Conservation (phyloP, 768 basidiomycete genomes). For the Mycena rosella region DNA sequence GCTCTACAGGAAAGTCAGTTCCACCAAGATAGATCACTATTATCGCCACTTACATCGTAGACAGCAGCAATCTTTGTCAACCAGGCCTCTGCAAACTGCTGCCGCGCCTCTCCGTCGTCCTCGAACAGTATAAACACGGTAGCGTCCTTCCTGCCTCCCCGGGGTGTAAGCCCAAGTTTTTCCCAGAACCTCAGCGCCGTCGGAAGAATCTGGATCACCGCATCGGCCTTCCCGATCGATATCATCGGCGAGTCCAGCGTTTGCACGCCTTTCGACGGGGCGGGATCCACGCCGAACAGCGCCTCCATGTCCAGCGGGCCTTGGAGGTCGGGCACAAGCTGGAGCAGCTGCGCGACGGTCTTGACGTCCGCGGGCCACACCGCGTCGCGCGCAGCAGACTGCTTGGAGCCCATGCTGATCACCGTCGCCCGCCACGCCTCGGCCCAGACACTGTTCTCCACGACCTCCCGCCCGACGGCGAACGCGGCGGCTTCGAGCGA, state of each 20-base stretch:
- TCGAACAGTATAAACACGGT: conserved; percentile 79
- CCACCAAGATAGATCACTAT: conserved; percentile 5
- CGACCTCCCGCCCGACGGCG: conserved; percentile 74
- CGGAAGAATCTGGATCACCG: conserved; percentile 76
- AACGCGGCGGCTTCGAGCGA: conserved; percentile 76
- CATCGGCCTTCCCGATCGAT: conserved; percentile 74
- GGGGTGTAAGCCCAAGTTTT: conserved; percentile 81
- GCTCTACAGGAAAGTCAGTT: conserved; percentile 55
- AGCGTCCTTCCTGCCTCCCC: conserved; percentile 78
- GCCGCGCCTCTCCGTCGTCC: conserved; percentile 63
- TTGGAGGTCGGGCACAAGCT: conserved; percentile 51
- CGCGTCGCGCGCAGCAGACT: conserved; percentile 44
- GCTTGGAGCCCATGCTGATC: conserved; percentile 36
- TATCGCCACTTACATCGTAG: conserved; percentile 66
- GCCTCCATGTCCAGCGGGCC: conserved; percentile 57
- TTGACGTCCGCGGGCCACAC: conserved; percentile 74
- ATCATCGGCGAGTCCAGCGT: conserved; percentile 69
- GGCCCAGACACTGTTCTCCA: conserved; percentile 80
- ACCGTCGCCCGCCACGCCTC: conserved; percentile 70
- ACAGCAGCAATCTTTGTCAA: conserved; percentile 61
- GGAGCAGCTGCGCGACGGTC: conserved; percentile 57
- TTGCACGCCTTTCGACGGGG: conserved; percentile 35
- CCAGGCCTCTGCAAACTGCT: conserved; percentile 69
- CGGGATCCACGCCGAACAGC: conserved; percentile 53
- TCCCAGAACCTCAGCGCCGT: conserved; percentile 88